Base-by-base conservation (phyloP, 352 stramenopile genomes). In the Pythium folliculosum region DNA sequence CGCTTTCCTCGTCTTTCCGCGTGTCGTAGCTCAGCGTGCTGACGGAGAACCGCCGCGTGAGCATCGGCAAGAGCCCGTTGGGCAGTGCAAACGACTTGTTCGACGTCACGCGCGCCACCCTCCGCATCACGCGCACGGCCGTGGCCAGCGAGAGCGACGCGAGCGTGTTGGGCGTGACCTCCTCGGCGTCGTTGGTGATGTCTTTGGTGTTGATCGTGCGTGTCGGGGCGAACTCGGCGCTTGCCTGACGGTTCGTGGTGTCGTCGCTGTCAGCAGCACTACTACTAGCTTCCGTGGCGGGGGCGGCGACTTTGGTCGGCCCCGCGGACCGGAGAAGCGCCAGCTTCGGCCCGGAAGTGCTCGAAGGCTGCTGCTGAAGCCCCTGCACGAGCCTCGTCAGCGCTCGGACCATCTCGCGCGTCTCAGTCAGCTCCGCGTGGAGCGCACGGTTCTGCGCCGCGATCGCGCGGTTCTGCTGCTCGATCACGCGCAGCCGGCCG, bases 151-250 rank as follows among this genome's bases (percentile, higher is more conserved):
- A 49, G 1, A 49, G 37, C 37, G 37, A 43, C 14, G 37, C 37
- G 1, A 12, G 43, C 43, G 16, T 6, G 43, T n/a, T 22, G 1
- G 43, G 43, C 43, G 27, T 5, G 27, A 13, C 10, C 3, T 43
- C 37, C 14, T 9, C 16, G 1, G 5, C 43, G 43, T 49, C 43
- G 43, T 49, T 49, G 2, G 43, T n/a, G 10, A 49, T 49, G 17
- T 22, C 43, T 13, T 49, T 5, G 77, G 88, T 37, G 60, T 89
- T 77, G 14, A 86, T 40, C 9, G 81, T 66, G 22, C 89, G 81
- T 72, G 83, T 78, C 9, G 61, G 13, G 65, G 89, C 72, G n/a
- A 91, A 76, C 21, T 87, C 43, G 43, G 14, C 16, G 43, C 43
- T 49, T 23, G 7, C 4, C 17, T 22, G 43, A n/a, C 43, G 43